Evolutionary conservation across 352 stramenopile genomes (phyloP).

Genomic region (Globisporangium irregulare): DNA sequence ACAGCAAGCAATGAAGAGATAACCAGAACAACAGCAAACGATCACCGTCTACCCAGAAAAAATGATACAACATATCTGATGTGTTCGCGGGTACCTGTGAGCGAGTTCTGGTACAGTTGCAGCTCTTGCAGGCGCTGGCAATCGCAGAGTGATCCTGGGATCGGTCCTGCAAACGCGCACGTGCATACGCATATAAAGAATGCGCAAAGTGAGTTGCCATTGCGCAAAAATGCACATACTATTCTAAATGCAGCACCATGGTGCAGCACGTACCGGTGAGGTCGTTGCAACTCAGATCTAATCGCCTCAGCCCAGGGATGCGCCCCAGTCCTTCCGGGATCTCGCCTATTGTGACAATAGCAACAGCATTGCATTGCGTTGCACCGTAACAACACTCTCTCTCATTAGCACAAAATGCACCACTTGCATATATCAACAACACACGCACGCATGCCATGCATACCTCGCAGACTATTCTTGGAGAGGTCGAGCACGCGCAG

Average conservation of each 20-base stretch:
- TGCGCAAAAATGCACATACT: neutral
- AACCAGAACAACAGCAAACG: neutral
- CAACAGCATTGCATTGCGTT: neutral
- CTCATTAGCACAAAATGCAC: neutral
- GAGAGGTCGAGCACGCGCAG: constrained; percentile 76
- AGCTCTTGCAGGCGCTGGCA: constrained; percentile 72
- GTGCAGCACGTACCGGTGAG: constrained; percentile 34
- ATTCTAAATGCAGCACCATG: neutral
- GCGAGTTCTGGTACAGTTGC: constrained; percentile 75
- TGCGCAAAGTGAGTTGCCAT: neutral
- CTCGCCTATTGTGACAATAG: constrained; percentile 25
- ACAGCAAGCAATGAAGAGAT: neutral
- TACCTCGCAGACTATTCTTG: constrained; percentile 72
- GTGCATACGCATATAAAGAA: neutral
- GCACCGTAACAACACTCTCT: neutral
- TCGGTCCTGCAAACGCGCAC: constrained; percentile 24
- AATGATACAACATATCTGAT: neutral
- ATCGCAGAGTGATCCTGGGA: constrained; percentile 40
- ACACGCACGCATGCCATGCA: neutral
- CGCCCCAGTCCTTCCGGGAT: constrained; percentile 53
- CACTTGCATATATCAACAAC: neutral
- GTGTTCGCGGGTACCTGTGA: constrained; percentile 34
- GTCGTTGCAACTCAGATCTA: constrained; percentile 86
- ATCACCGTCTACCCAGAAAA: neutral
- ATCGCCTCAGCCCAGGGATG: constrained; percentile 44